Evolutionary conservation across 176 grass and related monocot species (phyloP), one percentile per base, ranked within the genome.

Genomic region (Zoysia pacifica): DNA sequence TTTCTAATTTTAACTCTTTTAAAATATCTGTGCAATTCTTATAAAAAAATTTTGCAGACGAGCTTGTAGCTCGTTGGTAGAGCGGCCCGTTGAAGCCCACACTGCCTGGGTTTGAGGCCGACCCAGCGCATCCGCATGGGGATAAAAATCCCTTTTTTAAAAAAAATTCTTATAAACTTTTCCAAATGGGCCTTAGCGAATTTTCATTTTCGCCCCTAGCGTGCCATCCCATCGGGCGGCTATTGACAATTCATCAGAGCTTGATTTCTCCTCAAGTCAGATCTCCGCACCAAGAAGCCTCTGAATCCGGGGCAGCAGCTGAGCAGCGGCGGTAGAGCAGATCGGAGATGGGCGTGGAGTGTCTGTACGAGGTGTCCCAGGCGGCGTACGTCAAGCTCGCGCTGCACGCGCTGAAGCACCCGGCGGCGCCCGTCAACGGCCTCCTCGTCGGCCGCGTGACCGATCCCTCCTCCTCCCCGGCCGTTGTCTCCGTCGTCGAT

Each of bases 401-500:
- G 39, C 83, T 99, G 67, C 97, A 99, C 90, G 97, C 93, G 6
- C 88, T 95, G 43, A 99, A 99, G 84, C 88, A 99, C 75, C 88
- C 74, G 0, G 73, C 90, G 11, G 77, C 88, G 12, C 71, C 92
- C 82, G 97, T 95, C 82, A 95, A 95, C 75, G 97, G 97, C 50
- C 89, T 99, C 79, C 97, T 99, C 60, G 55, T 99, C 59, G 97
- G 97, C 43, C 82, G 82, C 36, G 82, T 99, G 49, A 48, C 19
- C 3, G 83, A 86, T 12, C 0, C 64, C 1, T 69, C 83, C 36
- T 47, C 75, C 70, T 51, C 86, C 49, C 68, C 85, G 0, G 80
- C 85, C 71, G 84, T 92, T 53, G 84, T 97, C 66, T 82, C 82
- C 55, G 79, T 98, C 84, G 45, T 70, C 53, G 93, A 99, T 64